A percentile compares a stretch with the other conserved stretches of the same genome.
Evolutionary conservation across 2,329 filamentous ascomycete genomes (phyloP).

Genomic region (Hymenoscyphus salicellus): DNA sequence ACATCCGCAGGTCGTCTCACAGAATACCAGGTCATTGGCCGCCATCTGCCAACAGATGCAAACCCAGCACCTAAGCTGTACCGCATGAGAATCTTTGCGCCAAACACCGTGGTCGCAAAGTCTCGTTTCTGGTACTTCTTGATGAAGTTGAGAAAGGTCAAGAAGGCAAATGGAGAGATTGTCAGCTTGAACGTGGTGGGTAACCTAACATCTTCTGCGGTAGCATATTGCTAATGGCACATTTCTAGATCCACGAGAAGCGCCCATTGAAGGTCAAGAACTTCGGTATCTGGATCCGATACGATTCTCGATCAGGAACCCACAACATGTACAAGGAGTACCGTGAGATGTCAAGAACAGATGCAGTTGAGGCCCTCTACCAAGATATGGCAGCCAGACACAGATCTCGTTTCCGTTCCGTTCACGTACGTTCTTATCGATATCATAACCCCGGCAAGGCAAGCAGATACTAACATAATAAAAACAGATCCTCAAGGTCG

Average conservation of each 20-base stretch:
- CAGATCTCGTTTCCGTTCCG: constrained; percentile 94
- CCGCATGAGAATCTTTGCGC: constrained; percentile 99
- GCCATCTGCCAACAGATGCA: constrained; percentile 95
- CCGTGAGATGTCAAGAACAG: constrained; percentile 95
- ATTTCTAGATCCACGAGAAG: constrained; percentile 87
- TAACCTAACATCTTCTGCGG: constrained; percentile 28
- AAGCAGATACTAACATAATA: constrained; percentile 12
- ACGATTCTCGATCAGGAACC: constrained; percentile 98
- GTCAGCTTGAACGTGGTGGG: constrained; percentile 93
- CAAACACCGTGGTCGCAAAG: constrained; percentile 97
- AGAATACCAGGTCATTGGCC: constrained; percentile 99
- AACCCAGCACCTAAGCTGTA: constrained; percentile 98
- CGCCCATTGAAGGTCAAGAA: constrained; percentile 99
- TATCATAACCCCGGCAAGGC: not conserved
- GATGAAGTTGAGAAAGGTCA: constrained; percentile 98
- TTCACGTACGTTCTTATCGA: constrained; percentile 72
- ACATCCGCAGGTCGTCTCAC: constrained; percentile 82
- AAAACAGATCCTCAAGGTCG: constrained; percentile 88
- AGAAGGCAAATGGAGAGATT: constrained; percentile 99
- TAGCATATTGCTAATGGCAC: constrained; percentile 20
- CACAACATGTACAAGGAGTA: constrained; percentile 99
- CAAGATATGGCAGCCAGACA: constrained; percentile 99
- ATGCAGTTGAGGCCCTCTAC: constrained; percentile 95
- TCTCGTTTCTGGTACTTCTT: constrained; percentile 99
- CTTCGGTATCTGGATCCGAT: constrained; percentile 99